These are phyloP conservation scores for Penicillium thymicola DNA, from an alignment of 2,329 filamentous ascomycete species.

Conservation along the genomic window DNA sequence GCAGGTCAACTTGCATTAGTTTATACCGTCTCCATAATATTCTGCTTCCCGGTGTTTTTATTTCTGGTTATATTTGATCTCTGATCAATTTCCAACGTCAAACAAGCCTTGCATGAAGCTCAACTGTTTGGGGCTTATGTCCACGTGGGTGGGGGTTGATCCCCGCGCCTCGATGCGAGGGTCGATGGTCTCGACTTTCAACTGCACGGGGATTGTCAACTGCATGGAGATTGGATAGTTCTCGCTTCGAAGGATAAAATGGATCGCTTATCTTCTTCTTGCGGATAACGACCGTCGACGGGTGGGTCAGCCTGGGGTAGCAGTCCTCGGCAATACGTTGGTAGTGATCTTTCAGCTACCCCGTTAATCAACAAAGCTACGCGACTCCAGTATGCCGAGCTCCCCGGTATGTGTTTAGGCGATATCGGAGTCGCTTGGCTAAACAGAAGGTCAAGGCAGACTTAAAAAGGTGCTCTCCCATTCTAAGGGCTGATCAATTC, in stretches of 20 bases:
- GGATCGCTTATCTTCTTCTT: background rate
- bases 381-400: background rate
- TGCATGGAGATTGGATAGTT: background rate
- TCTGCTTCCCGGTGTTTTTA: background rate
- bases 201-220: background rate
- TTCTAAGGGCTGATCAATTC: background rate
- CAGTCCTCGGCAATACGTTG: background rate
- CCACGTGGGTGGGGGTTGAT: background rate
- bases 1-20: background rate
- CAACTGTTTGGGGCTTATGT: background rate
- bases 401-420: background rate
- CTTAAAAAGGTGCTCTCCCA: background rate
- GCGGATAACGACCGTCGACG: background rate
- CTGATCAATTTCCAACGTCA: background rate
- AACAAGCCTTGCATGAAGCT: background rate
- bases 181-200: background rate
- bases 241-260: background rate
- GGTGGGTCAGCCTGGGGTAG: background rate
- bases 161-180: background rate
- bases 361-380: background rate
- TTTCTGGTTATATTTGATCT: background rate
- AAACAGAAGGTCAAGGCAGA: background rate
- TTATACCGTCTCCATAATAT: background rate
- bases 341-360: background rate
- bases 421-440: background rate